phyloP scores from a whole-genome alignment of 176 grass and related monocot genomes.

The Aegilops umbellulata region DNA sequence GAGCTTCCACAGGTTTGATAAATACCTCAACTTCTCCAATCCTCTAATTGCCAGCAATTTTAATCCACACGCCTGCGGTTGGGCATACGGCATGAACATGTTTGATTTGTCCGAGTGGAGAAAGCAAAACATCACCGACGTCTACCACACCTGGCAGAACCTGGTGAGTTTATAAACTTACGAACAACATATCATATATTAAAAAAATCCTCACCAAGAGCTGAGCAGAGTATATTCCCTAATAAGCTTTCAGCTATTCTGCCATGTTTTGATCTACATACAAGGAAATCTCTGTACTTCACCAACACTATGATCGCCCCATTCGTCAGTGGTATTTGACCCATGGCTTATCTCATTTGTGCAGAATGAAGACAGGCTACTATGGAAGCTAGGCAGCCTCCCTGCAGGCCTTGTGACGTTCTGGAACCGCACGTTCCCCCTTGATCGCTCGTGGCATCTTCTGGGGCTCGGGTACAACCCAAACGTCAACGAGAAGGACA shows the following conservation, averaged over 20 bases:
- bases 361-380: slow-evolving; percentile 72
- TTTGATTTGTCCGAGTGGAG: slow-evolving; percentile 95
- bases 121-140: slow-evolving; percentile 80
- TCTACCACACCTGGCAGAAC: slow-evolving; percentile 90
- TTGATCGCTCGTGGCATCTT: slow-evolving; percentile 75
- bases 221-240: neutral
- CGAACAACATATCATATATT: neutral
- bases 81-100: slow-evolving; percentile 95
- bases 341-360: slow-evolving; percentile 10
- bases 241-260: neutral
- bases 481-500: slow-evolving; percentile 63
- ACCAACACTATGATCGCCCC: neutral
- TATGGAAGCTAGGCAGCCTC: slow-evolving; percentile 86
- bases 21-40: slow-evolving; percentile 94
- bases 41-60: slow-evolving; percentile 85
- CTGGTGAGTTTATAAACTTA: slow-evolving; percentile 54
- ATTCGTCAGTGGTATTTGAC: neutral
- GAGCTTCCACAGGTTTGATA: slow-evolving; percentile 82
- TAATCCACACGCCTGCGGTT: slow-evolving; percentile 65
- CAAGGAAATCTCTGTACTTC: neutral
- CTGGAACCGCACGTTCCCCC: slow-evolving; percentile 66
- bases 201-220: neutral
- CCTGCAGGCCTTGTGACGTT: slow-evolving; percentile 89
- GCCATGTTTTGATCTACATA: neutral
- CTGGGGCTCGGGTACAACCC: slow-evolving; percentile 86